Conservation (phyloP, 352 stramenopile genomes). For the Phytophthora palmivora region DNA sequence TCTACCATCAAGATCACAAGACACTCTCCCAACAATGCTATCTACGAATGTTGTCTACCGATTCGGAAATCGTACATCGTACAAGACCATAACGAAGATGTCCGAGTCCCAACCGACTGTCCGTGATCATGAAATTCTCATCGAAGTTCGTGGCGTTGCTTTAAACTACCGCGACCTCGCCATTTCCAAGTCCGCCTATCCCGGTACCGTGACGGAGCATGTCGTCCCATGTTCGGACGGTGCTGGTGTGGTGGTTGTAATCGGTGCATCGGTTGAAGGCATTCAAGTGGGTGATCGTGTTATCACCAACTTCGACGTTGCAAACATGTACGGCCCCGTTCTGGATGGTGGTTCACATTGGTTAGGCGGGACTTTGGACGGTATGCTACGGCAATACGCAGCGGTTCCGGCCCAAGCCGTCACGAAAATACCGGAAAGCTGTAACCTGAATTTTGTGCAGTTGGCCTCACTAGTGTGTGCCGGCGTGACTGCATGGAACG, state of each 20-base stretch:
- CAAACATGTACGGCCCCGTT: slow-evolving; percentile 26
- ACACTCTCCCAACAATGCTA: not conserved
- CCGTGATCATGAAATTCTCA: slow-evolving; percentile 1
- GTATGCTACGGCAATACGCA: slow-evolving; percentile 29
- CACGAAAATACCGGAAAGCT: slow-evolving; percentile 23
- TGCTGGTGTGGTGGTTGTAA: slow-evolving; percentile 18
- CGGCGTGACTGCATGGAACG: slow-evolving; percentile 35
- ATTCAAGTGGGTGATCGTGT: slow-evolving; percentile 25
- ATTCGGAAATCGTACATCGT: not conserved
- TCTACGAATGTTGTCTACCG: slow-evolving; percentile 10
- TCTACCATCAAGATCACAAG: too few species aligned
- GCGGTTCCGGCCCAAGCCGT: slow-evolving; percentile 18
- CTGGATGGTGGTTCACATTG: slow-evolving; percentile 1
- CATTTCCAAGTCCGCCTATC: slow-evolving; percentile 1
- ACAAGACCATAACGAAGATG: not conserved
- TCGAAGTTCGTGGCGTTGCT: slow-evolving; percentile 8
- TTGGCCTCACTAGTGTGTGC: slow-evolving; percentile 32
- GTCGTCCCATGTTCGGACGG: slow-evolving; percentile 32
- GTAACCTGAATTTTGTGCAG: slow-evolving; percentile 27
- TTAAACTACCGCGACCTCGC: slow-evolving; percentile 12
- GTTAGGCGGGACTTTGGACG: slow-evolving; percentile 27
- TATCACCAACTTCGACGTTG: slow-evolving; percentile 31
- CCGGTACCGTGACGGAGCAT: slow-evolving; percentile 13
- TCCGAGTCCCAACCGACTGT: not conserved
- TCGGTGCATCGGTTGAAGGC: slow-evolving; percentile 18